Evolutionary conservation across 129 eudicot species (phyloP), one percentile per base, ranked within the genome.

Genomic region (Tagetes erecta): DNA sequence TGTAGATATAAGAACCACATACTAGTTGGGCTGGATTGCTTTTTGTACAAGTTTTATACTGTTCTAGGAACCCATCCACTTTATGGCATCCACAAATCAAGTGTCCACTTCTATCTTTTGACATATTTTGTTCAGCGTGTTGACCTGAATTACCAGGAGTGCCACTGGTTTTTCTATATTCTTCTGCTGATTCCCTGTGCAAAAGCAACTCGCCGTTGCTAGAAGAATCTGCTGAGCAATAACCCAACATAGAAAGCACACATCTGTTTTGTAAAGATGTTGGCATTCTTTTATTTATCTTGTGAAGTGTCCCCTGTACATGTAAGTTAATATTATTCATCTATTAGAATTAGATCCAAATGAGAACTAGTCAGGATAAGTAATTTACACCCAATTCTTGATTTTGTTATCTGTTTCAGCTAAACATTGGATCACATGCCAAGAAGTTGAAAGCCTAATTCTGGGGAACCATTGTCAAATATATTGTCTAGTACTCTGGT

Each of bases 271-370:
- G 91, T 47, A 95, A 86, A 53, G 76, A 44, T 30, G 82, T 71
- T 4, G 94, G 92, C 96, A 95, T 85, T 74, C 80, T 87, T 84
- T 73, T 73, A 77, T 84, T 87, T 69, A 82, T 78, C 83, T 67
- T 76, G 59, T 66, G 75, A 58, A 88, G 77, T 72, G 83, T 82
- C 37, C 51, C 97, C 99, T 95, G 77, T 56, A 69, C 49, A 52
- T 73, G 33, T 45, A 35, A 14, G 55, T 8, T 35, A 3, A 42
- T 40, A 42, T 39, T 39, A 35, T 33, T 71, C 67, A 51, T 63
- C 68, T 55, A 51, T 62, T 12, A 9, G 13, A 72, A 50, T 70
- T 70, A 31, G 10, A 33, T 63, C 71, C 6, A 33, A n/a, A 50
- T 55, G 36, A 34, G 30, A 62, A 39, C 2, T 76, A 52, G 40